Percentiles rank a stretch among this genome's conserved stretches.
These are phyloP conservation scores for Boletus subluridellus DNA, from an alignment of 1,284 basidiomycete genomes.

Conservation along the genomic window DNA sequence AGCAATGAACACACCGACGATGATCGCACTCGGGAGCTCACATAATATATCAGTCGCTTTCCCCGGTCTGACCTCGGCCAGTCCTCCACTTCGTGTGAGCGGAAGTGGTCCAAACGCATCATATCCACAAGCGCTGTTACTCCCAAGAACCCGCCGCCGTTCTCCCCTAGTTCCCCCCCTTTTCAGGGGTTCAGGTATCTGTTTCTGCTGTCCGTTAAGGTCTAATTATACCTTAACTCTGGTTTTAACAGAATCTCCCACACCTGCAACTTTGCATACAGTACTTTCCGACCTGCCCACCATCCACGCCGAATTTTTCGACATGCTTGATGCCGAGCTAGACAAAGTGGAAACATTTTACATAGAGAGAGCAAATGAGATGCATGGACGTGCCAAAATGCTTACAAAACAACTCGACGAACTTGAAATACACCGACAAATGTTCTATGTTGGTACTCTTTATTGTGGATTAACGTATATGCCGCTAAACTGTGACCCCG, in stretches of 20 bases:
- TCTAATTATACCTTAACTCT: not conserved
- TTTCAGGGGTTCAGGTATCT: constrained; percentile 14
- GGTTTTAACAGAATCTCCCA: constrained; percentile 3
- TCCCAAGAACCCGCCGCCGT: constrained; percentile 1
- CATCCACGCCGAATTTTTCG: constrained; percentile 69
- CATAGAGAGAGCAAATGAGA: constrained; percentile 67
- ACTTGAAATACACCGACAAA: constrained; percentile 64
- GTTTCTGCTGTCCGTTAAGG: not conserved
- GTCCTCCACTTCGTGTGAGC: not conserved
- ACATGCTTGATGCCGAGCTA: constrained; percentile 69
- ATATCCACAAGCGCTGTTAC: not conserved
- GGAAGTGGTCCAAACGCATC: not conserved
- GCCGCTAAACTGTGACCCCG: constrained; percentile 5
- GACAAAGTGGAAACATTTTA: constrained; percentile 87
- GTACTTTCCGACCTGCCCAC: constrained; percentile 54
- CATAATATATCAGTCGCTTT: constrained; percentile 13
- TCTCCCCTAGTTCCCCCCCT: constrained; percentile 1
- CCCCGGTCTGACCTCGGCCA: constrained; percentile 11
- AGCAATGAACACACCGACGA: not conserved
- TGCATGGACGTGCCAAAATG: constrained; percentile 46
- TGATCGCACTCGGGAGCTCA: not conserved
- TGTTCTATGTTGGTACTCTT: constrained; percentile 55
- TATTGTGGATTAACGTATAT: not conserved
- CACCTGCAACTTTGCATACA: constrained; percentile 44
- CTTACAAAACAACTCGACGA: constrained; percentile 74